phyloP scores from a whole-genome alignment of 495 filamentous ascomycete genomes.

The Annulohypoxylon bovei region DNA sequence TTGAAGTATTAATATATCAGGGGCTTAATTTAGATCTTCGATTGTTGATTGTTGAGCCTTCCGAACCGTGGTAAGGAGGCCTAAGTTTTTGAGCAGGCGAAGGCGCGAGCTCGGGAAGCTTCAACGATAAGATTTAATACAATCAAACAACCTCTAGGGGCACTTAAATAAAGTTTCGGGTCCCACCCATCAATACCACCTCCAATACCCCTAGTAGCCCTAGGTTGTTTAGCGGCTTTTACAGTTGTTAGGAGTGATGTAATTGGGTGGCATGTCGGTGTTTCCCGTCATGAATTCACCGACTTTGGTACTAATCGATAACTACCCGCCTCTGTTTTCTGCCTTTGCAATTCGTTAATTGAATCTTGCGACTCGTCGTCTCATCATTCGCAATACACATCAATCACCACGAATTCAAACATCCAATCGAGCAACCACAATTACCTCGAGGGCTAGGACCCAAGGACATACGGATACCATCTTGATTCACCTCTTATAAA shows the following conservation, averaged over 20 bases:
- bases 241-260: slow-evolving; percentile 5
- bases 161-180: slow-evolving; percentile 23
- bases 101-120: slow-evolving; percentile 35
- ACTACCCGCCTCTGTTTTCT: not conserved
- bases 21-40: slow-evolving; percentile 13
- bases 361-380: not conserved
- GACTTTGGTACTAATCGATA: slow-evolving; percentile 5
- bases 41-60: slow-evolving; percentile 3
- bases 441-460: not conserved
- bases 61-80: not conserved
- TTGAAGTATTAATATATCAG: not conserved
- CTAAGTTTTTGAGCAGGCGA: slow-evolving; percentile 15
- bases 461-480: not conserved
- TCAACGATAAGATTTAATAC: slow-evolving; percentile 28
- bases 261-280: slow-evolving; percentile 14
- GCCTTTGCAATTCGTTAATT: not conserved
- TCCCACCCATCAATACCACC: slow-evolving; percentile 16
- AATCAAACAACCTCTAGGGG: not conserved
- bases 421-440: not conserved
- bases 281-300: slow-evolving; percentile 11
- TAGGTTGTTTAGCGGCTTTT: slow-evolving; percentile 21
- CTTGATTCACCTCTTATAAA: not conserved
- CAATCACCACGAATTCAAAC: not conserved
- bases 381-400: not conserved
- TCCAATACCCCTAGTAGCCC: not conserved